Evolutionary conservation across 108 stramenopile genomes (phyloP).

Genomic region (Pseudonitzschia delicatissima): DNA sequence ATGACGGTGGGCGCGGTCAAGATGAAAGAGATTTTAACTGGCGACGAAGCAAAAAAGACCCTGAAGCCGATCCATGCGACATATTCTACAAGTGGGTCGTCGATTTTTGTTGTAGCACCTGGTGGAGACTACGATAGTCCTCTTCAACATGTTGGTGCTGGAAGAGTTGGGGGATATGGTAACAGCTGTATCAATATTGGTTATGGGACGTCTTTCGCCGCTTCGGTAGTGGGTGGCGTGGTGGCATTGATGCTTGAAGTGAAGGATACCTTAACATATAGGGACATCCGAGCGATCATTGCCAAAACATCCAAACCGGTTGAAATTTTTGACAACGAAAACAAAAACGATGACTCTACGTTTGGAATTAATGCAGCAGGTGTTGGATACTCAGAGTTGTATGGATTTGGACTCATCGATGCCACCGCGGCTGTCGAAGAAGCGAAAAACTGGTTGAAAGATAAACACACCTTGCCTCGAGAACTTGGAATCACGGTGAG

Average conservation of each 20-base stretch:
- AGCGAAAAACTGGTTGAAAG: constrained; percentile 21
- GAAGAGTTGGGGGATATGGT: constrained; percentile 13
- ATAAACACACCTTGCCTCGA: neutral
- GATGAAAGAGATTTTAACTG: neutral
- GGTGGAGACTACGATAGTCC: constrained; percentile 39
- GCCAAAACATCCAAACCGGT: constrained; percentile 23
- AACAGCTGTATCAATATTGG: constrained; percentile 20
- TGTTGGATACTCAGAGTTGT: constrained; percentile 33
- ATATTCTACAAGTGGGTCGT: constrained; percentile 39
- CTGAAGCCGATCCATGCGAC: constrained; percentile 18
- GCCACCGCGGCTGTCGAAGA: constrained; percentile 31
- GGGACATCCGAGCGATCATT: constrained; percentile 49
- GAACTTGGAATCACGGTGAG: neutral
- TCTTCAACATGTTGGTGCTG: constrained; percentile 11
- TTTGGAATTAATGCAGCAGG: constrained; percentile 32
- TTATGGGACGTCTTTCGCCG: constrained; percentile 40
- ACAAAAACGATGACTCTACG: constrained; percentile 5
- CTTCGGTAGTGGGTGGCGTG: constrained; percentile 41
- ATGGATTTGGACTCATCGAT: constrained; percentile 55
- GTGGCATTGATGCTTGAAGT: constrained; percentile 45
- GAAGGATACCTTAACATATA: constrained; percentile 37
- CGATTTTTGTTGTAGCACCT: constrained; percentile 30
- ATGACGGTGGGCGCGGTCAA: constrained; percentile 30
- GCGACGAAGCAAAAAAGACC: too few species aligned
- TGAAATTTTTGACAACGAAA: neutral